Conservation (phyloP, 73 alveolate genomes). For the Tetrahymena malaccensis region DNA sequence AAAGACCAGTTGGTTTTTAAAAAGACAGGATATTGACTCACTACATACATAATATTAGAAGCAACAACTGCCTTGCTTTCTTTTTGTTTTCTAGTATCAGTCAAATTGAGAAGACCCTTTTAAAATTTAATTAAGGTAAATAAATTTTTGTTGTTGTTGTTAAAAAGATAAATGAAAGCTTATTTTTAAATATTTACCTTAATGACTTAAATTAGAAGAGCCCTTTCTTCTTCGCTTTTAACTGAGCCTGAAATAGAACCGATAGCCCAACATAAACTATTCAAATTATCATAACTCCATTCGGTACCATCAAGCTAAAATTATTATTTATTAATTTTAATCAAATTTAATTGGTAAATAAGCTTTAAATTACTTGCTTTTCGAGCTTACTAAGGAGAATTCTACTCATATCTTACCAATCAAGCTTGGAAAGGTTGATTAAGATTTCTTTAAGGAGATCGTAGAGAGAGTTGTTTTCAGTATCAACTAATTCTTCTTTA, state of each 20-base stretch:
- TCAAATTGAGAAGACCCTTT: constrained; percentile 44
- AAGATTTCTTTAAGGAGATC: constrained; percentile 70
- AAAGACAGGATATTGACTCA: constrained; percentile 94
- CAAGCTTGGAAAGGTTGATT: constrained; percentile 63
- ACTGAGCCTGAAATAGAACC: constrained; percentile 75
- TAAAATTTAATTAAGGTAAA: neutral
- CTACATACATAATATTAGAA: constrained; percentile 95
- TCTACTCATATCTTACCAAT: constrained; percentile 59
- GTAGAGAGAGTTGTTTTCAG: constrained; percentile 74
- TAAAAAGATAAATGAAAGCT: neutral
- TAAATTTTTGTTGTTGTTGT: neutral
- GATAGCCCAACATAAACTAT: constrained; percentile 79
- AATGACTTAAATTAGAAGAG: constrained; percentile 59
- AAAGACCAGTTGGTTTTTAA: constrained; percentile 91
- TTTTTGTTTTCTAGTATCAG: constrained; percentile 62
- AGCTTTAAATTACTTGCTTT: constrained; percentile 37
- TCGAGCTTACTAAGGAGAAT: constrained; percentile 45
- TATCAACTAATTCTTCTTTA: constrained; percentile 64
- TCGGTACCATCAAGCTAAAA: constrained; percentile 40
- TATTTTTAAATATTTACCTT: constrained; percentile 8
- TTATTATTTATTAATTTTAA: neutral
- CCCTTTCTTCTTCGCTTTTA: constrained; percentile 59
- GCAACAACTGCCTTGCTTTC: constrained; percentile 74
- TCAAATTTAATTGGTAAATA: constrained; percentile 29
- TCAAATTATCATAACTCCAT: constrained; percentile 64